These are phyloP conservation scores for Pythium vanterpoolii DNA, from an alignment of 352 stramenopile species.

Conservation along the genomic window DNA sequence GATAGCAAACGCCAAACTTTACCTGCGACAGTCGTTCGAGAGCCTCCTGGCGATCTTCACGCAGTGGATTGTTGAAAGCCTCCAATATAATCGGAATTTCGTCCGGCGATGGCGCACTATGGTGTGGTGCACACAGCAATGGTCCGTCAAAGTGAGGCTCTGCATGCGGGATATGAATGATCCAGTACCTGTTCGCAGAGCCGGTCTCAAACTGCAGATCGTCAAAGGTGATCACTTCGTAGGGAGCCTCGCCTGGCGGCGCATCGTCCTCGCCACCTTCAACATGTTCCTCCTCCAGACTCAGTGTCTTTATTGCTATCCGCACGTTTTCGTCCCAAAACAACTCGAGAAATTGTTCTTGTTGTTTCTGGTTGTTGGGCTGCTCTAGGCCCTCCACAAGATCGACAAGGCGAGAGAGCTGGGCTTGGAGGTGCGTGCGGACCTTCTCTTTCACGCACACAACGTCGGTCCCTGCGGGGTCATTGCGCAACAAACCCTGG, in stretches of 20 bases:
- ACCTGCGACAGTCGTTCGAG: constrained; percentile 40
- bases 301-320: neutral
- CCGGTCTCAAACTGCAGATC: constrained; percentile 13
- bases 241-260: constrained; percentile 5
- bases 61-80: constrained; percentile 21
- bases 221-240: constrained; percentile 24
- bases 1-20: neutral
- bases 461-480: neutral
- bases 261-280: neutral
- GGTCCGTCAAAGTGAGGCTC: neutral
- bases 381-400: neutral
- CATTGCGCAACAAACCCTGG: constrained; percentile 4
- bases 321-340: constrained; percentile 7
- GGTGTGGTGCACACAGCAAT: neutral
- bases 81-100: constrained; percentile 31
- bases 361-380: neutral
- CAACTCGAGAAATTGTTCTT: constrained; percentile 1
- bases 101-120: constrained; percentile 39
- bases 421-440: neutral
- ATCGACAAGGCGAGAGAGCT: constrained; percentile 3
- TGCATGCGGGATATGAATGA: neutral
- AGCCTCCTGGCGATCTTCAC: constrained; percentile 14
- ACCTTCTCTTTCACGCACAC: neutral
- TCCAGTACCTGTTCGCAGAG: constrained; percentile 10
- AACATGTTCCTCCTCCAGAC: neutral